Evolutionary conservation across 2,329 filamentous ascomycete genomes (phyloP), one percentile per base, ranked within the genome.

Genomic region (Aspergillus tanneri): DNA sequence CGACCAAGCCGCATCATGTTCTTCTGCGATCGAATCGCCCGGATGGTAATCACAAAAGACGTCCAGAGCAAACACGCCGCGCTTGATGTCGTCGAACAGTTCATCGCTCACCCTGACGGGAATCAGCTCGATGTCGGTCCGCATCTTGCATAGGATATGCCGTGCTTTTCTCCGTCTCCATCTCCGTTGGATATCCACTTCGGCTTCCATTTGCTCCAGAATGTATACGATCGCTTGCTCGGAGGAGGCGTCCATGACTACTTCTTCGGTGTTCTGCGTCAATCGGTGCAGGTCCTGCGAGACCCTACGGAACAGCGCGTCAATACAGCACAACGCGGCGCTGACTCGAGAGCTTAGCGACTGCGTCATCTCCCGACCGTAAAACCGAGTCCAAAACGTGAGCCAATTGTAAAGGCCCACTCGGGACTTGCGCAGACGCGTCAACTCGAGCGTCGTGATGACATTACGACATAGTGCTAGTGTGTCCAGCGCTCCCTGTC

Each of bases 11-110:
- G 44, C 25, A 25, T 64, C 62, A 23, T 55, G 42, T 34, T 53
- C 53, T 50, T 65, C 64, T 4, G 59, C 60, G 34, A 49, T 48
- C 2, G 52, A 42, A 21, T 65, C 63, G 4, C 61, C 64, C 2
- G 62, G 64, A 45, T 67, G 62, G 37, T 67, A 67, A 22, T 67
- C 59, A 35, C 65, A 61, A 6, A 46, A 54, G 9, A 55, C 48
- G 30, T 67, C 61, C 21, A 67, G 47, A 4, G 56, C 60, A 40
- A 67, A 67, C 6, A 67, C 50, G 1, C 60, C 62, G 14, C 64
- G 60, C 50, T 66, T 67, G 50, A 67, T 46, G 27, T 65, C 62
- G 36, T 60, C 57, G 18, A 62, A 65, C 14, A 65, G 50, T 7
- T 58, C 53, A 35, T 67, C 54, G 11, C 47, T 49, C 9, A 67